Evolutionary conservation across 495 filamentous ascomycete species (phyloP).

Genomic region (Arthonia radiata): DNA sequence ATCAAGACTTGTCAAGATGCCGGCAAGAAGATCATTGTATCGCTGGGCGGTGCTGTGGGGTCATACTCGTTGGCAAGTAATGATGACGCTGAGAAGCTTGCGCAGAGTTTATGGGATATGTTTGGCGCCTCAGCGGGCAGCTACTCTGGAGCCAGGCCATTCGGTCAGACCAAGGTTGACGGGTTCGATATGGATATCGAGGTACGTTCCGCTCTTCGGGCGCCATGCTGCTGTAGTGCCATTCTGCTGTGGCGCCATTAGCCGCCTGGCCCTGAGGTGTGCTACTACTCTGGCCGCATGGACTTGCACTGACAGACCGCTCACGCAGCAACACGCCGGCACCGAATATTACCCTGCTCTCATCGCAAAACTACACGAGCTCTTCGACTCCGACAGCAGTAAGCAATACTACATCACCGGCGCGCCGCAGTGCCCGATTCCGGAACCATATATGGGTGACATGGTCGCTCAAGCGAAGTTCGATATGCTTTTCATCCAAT

Average conservation of each 20-base stretch:
- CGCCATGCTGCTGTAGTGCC: too few relatives aligned
- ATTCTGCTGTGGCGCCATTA: too few relatives aligned
- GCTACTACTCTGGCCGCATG: too few relatives aligned
- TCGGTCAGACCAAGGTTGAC: constrained; percentile 13
- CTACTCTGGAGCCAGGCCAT: constrained; percentile 17
- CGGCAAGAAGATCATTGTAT: constrained; percentile 17
- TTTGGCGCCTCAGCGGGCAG: constrained; percentile 26
- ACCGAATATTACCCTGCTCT: constrained; percentile 9
- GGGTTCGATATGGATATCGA: constrained; percentile 20
- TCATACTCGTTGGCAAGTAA: constrained; percentile 13
- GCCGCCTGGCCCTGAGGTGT: too few relatives aligned
- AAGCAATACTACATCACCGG: constrained; percentile 16
- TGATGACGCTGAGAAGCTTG: constrained; percentile 20
- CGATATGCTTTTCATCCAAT: constrained; percentile 17
- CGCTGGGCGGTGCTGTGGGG: constrained; percentile 13
- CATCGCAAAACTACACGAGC: constrained; percentile 10
- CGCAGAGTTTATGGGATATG: constrained; percentile 35
- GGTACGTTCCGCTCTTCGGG: too few relatives aligned
- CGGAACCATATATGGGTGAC: constrained; percentile 11
- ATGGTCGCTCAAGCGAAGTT: constrained; percentile 11
- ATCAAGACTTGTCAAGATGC: constrained; percentile 13
- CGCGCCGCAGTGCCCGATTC: constrained; percentile 17
- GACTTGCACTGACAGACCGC: constrained; percentile 4
- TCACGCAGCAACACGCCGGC: constrained; percentile 5
- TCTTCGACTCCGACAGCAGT: constrained; percentile 4